phyloP scores from a whole-genome alignment of 805 yeast species.

The Diddensiella santjacobensis region DNA sequence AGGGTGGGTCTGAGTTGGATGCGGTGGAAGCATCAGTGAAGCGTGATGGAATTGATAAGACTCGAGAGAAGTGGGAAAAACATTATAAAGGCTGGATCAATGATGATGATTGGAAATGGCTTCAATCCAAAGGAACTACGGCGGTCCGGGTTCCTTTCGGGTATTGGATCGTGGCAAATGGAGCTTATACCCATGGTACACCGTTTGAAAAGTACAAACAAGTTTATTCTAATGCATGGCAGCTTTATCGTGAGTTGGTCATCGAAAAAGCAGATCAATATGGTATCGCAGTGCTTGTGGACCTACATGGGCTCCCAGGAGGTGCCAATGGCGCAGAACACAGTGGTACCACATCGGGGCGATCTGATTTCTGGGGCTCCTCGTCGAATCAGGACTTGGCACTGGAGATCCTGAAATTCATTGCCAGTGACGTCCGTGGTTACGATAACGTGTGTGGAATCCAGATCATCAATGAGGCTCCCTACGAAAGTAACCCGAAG shows the following conservation, averaged over 20 bases:
- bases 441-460: slow-evolving; percentile 74
- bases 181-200: slow-evolving; percentile 53
- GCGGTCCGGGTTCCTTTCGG: slow-evolving; percentile 86
- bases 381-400: slow-evolving; percentile 38
- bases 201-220: slow-evolving; percentile 52
- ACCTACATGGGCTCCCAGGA: slow-evolving; percentile 85
- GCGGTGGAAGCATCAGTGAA: slow-evolving; percentile 54
- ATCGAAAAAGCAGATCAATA: slow-evolving; percentile 57
- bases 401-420: slow-evolving; percentile 49
- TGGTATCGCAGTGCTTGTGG: slow-evolving; percentile 73
- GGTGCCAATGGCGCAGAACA: slow-evolving; percentile 89
- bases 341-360: slow-evolving; percentile 62
- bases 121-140: slow-evolving; percentile 63
- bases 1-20: slow-evolving; percentile 61
- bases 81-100: slow-evolving; percentile 65
- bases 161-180: slow-evolving; percentile 79
- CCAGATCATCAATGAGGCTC: slow-evolving; percentile 84
- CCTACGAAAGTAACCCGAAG: slow-evolving; percentile 44
- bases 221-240: slow-evolving; percentile 78
- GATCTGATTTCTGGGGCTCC: slow-evolving; percentile 63
- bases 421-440: slow-evolving; percentile 54
- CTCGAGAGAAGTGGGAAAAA: slow-evolving; percentile 47
- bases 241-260: slow-evolving; percentile 45
- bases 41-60: slow-evolving; percentile 49
- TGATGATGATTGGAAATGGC: slow-evolving; percentile 79